Conservation (phyloP, 192 early-diverging fungal species). For the Coemansia sp. region DNA sequence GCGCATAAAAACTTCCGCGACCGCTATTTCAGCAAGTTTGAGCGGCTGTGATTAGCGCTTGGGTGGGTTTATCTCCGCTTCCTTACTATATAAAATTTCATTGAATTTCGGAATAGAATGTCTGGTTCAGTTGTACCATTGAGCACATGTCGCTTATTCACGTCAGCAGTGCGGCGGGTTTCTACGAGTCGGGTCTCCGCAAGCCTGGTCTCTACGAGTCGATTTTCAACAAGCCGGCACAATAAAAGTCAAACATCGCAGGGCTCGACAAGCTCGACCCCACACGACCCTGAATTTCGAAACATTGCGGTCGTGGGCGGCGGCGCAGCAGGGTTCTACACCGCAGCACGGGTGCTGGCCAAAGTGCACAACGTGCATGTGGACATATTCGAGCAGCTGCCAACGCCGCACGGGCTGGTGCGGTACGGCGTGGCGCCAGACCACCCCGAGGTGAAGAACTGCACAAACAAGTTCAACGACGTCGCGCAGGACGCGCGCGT, state of each 20-base stretch:
- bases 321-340: constrained; percentile 90
- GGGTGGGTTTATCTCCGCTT: not conserved
- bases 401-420: constrained; percentile 86
- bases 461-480: constrained; percentile 79
- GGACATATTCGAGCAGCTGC: constrained; percentile 84
- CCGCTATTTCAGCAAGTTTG: constrained; percentile 41
- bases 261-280: not conserved
- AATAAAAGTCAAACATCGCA: not conserved
- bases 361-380: constrained; percentile 50
- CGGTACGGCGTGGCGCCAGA: constrained; percentile 95
- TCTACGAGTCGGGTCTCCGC: no score
- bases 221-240: not conserved
- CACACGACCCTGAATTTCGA: not conserved
- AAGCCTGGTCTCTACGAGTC: no score
- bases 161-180: not conserved
- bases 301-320: constrained; percentile 70
- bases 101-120: not conserved
- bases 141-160: not conserved
- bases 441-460: constrained; percentile 92
- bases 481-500: constrained; percentile 68
- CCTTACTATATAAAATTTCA: not conserved
- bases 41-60: constrained; percentile 12
- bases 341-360: constrained; percentile 76
- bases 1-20: constrained; percentile 49
- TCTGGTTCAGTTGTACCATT: no score